Conservation (phyloP, 345 rosid genomes). For the Punica granatum region DNA sequence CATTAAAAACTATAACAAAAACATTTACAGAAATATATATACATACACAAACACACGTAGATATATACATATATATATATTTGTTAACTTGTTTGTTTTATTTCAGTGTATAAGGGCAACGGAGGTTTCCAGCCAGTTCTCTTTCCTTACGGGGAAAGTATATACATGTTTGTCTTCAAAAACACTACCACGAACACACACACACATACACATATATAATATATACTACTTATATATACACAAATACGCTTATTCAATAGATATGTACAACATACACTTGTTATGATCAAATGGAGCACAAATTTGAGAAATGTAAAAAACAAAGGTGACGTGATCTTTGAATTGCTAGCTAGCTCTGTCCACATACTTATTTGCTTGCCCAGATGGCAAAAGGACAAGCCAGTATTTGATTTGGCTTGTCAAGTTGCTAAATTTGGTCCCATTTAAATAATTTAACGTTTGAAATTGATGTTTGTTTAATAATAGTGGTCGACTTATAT, state of each 20-base stretch:
- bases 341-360: background rate
- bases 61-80: background rate
- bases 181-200: background rate
- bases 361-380: conserved; percentile 1
- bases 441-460: background rate
- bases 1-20: background rate
- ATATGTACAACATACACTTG: background rate
- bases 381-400: conserved; percentile 12
- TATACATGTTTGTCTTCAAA: background rate
- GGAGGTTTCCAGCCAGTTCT: background rate
- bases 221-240: too few relatives aligned
- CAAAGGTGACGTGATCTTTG: background rate
- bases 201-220: background rate
- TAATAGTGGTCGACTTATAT: too few relatives aligned
- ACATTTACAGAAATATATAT: background rate
- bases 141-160: conserved; percentile 18
- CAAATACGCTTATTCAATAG: background rate
- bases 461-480: background rate
- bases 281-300: background rate
- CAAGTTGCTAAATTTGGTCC: background rate
- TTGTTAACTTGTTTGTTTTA: too few relatives aligned
- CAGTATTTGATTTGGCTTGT: conserved; percentile 8
- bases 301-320: background rate
- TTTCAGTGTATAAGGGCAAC: background rate
- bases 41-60: background rate